These are phyloP conservation scores for Cercis canadensis DNA, from an alignment of 306 rosid species.

Conservation along the genomic window DNA sequence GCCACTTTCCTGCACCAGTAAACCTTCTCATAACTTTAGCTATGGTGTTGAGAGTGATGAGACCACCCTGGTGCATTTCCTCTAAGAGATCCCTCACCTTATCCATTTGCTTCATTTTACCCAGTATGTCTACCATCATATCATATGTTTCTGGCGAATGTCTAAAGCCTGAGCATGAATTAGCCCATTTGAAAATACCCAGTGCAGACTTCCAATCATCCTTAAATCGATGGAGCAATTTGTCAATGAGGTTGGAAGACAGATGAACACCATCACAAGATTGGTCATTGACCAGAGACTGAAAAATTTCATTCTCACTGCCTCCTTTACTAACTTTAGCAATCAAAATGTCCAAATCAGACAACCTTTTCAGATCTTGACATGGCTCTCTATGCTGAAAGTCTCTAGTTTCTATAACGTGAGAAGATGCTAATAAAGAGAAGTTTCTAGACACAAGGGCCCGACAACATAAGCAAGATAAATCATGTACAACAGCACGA, in stretches of 20 bases:
- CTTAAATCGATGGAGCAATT: conserved; percentile 64
- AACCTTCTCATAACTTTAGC: conserved; percentile 84
- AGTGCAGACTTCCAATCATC: conserved; percentile 91
- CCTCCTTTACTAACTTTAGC: conserved; percentile 54
- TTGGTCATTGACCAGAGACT: conserved; percentile 53
- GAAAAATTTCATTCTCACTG: conserved; percentile 60
- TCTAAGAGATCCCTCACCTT: conserved; percentile 56
- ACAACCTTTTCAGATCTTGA: conserved; percentile 36
- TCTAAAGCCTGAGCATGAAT: conserved; percentile 48
- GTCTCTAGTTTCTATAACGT: conserved; percentile 28
- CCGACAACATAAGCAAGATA: conserved; percentile 16
- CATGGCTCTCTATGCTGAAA: conserved; percentile 34
- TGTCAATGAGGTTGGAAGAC: conserved; percentile 51
- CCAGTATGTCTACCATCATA: conserved; percentile 72
- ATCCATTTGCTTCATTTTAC: conserved; percentile 75
- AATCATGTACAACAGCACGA: conserved; percentile 30
- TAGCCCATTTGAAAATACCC: conserved; percentile 83
- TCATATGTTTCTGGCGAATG: conserved; percentile 63
- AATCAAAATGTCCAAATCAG: conserved; percentile 57
- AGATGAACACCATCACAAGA: conserved; percentile 48
- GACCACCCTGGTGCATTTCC: conserved; percentile 54
- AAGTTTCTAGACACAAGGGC: conserved; percentile 28
- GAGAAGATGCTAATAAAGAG: conserved; percentile 35
- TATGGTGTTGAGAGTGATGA: conserved; percentile 55
- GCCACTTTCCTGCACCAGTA: conserved; percentile 83